Evolutionary conservation across 768 basidiomycete species (phyloP), one percentile per base, ranked within the genome.

Genomic region (Auriculariales sp.): DNA sequence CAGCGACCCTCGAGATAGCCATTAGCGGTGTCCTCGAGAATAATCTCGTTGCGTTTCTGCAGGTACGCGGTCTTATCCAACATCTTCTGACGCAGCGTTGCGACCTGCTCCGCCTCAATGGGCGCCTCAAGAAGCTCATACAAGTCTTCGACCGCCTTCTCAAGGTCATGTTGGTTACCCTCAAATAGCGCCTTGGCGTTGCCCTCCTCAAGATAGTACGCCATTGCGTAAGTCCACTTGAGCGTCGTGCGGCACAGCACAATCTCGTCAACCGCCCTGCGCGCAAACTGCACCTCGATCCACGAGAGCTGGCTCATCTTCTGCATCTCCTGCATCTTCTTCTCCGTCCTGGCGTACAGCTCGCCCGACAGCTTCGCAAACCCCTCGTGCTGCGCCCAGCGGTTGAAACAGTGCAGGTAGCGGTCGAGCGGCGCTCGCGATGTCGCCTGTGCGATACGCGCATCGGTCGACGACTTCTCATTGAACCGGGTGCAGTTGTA

Each of bases 281-380:
- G 92, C 76, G 95, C 93, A 66, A 99, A 99, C 67, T 98, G 94
- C 28, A 82, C 92, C 66, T 99, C 93, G 56, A 99, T 99, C 95
- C 95, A 99, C 2, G 91, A 92, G 31, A 99, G 68, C 49, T 80
- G 74, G 2, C 89, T 91, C 10, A 81, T 83, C 54, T 90, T 76
- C 70, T 98, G 95, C 84, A 98, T 94, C 67, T 95, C 91, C 65
- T 97, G 92, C 95, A 99, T 99, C 80, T 97, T 97, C 78, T 94
- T 92, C 75, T 99, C 93, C 11, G 94, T 97, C 71, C 92, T 92
- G 50, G 74, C 74, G 64, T 93, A 94, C 34, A 98, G 71, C 55
- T 97, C 91, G 14, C 87, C 64, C 15, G 94, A 92, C 47, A 99
- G 81, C 66, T 92, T 93, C 46, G 93, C 91, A n/a, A 92, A 95